Evolutionary conservation across 192 early-diverging fungal species (phyloP), one percentile per base, ranked within the genome.

Genomic region (Bifiguratus adelaidae): DNA sequence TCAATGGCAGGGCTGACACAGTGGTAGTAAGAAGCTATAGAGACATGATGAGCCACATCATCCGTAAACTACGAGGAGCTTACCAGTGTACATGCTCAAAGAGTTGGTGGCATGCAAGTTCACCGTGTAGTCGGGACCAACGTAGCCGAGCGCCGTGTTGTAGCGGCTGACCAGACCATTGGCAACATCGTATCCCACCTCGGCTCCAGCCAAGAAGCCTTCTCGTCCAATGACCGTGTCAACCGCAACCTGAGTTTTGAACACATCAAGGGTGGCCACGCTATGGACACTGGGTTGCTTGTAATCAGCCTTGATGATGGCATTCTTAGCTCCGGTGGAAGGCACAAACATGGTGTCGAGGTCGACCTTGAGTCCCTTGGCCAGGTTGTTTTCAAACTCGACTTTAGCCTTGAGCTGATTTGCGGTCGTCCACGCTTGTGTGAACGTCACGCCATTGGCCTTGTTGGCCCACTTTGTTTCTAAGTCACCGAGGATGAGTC

Each of bases 401-500:
- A 92, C 70, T 67, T 89, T 78, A 40, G 80, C 83, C 43, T 77
- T 82, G 42, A 96, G 67, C 37, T 86, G 66, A 71, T 93, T 93
- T 68, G 58, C 65, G 42, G 89, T 89, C 71, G 80, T 88, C 92
- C 92, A 96, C 41, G 85, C 74, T 74, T 91, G 88, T 55, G 91
- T 92, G 65, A 92, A 77, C 48, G 87, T 86, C 24, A 92, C 72
- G 53, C 92, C 92, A 58, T 82, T 82, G 52, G 80, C 65, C 76
- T 86, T 88, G 80, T 93, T 88, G 41, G 74, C 53, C 70, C 89
- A 94, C 79, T 94, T 96, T 70, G 85, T 85, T 83, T 92, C 94
- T 65, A 96, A 68, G 61, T 96, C 92, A 62, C 83, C 83, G 58
- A 81, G 73, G 58, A 96, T 92, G 56, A 63, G 69, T 29, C 89